Base-by-base conservation (phyloP, 2,329 filamentous ascomycete genomes). In the Aspergillus amoenus region DNA sequence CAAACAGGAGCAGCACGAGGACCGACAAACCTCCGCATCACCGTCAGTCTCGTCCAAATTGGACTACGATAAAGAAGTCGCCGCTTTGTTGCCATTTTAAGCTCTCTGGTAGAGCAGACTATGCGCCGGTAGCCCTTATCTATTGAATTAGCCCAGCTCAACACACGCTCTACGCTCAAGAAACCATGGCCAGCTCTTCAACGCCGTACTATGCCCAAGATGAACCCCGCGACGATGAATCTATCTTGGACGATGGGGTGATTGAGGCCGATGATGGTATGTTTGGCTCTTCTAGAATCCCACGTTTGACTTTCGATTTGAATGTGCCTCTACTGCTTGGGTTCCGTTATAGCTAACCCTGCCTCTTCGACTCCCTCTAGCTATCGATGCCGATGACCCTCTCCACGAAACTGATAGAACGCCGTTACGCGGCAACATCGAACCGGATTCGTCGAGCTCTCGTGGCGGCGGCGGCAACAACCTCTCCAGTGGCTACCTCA, bases 301-400 rank as follows among this genome's bases (percentile, higher is more conserved):
- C 6, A 3, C 34, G 18, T n/a, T 44, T 41, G 11, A 4, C 13
- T 51, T 18, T 37, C 32, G 17, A 22, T 24, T 34, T 8, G 9
- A 37, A 37, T 37, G 13, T 37, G 13, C 13, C 9, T n/a, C 34
- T 37, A n/a, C 34, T 13, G 34, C 34, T 5, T 37, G 34, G 4
- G 5, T 37, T n/a, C 15, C 15, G 34, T 37, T 39, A 24, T 30
- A 48, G 34, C 45, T 45, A 46, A 44, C 22, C 37, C 40, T 9
- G 34, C n/a, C 34, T 37, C 34, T 37, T 37, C 12, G 15, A 40
- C 24, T 40, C 15, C 13, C 44, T 41, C 32, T 89, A 69, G 91
- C 92, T 66, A 87, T 97, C 69, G 92, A 97, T 73, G 91, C 96
- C 69, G 93, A 97, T 70, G 92, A 97, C 76, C 92, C 93, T 41